phyloP scores from a whole-genome alignment of 768 basidiomycete species.

The Paxillus involutus region DNA sequence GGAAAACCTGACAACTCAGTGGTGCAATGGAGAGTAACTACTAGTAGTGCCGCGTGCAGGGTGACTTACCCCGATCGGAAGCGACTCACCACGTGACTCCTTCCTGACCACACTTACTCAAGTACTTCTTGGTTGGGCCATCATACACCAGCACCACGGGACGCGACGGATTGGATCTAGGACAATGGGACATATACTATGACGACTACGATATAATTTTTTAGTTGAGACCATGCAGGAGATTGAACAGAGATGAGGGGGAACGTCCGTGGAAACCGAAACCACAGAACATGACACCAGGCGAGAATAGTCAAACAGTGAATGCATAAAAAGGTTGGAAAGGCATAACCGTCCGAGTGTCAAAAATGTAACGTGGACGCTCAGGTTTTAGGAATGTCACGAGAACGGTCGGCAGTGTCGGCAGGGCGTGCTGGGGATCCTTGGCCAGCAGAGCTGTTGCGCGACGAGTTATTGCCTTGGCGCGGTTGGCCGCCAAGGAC shows the following conservation, averaged over 20 bases:
- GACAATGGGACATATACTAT: conserved; percentile 3
- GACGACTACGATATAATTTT: conserved; percentile 9
- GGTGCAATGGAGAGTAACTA: no score
- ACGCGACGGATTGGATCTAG: neutral
- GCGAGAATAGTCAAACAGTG: conserved; percentile 12
- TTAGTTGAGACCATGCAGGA: conserved; percentile 14
- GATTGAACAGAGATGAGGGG: conserved; percentile 17
- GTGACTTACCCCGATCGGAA: no score
- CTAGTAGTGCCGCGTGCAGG: no score
- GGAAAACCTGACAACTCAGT: neutral
- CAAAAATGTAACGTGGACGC: neutral
- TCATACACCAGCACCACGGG: no score
- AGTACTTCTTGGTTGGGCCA: no score
- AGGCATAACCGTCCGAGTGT: conserved; percentile 8
- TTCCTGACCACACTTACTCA: no score
- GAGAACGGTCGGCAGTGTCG: conserved; percentile 26
- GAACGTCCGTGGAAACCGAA: conserved; percentile 12
- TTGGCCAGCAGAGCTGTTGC: conserved; percentile 51
- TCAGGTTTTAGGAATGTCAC: conserved; percentile 28
- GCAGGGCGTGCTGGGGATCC: conserved; percentile 48
- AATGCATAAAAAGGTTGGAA: conserved; percentile 3
- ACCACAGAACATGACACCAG: conserved; percentile 16
- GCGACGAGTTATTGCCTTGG: conserved; percentile 37
- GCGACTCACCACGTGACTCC: no score
- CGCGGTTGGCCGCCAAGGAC: conserved; percentile 26